Base-by-base conservation (phyloP, 2,329 filamentous ascomycete genomes). In the Albifimbria verrucaria region DNA sequence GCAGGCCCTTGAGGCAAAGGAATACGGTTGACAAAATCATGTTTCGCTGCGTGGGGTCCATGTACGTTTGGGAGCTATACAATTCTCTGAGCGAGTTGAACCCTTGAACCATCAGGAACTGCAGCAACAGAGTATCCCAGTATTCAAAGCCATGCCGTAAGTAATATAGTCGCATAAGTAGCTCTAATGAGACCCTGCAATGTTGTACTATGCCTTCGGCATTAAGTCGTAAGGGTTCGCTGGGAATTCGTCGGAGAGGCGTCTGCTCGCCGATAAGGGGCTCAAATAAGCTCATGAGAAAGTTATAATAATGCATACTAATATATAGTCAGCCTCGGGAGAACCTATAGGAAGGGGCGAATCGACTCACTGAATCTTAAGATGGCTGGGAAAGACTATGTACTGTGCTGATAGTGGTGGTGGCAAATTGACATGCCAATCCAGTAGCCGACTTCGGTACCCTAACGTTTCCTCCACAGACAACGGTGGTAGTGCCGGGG, bases 71-170 rank as follows among this genome's bases (percentile, higher is more conserved):
- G 32, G 32, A n/a, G 12, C 18, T 39, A n/a, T 39, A 39, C 32
- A 47, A 17, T 7, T 25, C 24, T 6, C 25, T 25, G 44, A 47
- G 7, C 9, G 44, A 47, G 6, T 24, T 32, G 20, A 26, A 41
- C 20, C 26, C 24, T 11, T 48, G 50, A 20, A 39, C 21, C 5
- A 25, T 22, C 12, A 53, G 51, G 11, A 26, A 26, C 36, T 49
- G 51, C 9, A 39, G n/a, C 9, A 53, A 18, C 7, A 45, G 43
- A 7, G 46, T 28, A 36, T 53, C 51, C 15, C 25, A 22, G 20
- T n/a, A 22, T 41, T 67, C 65, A 46, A 58, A 59, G 2, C 57
- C 52, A 28, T 60, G 53, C 3, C 58, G 55, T 1, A 60, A 42
- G 22, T 60, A 59, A 32, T 60, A 60, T 7, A 60, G 50, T 4